These are phyloP conservation scores for Trapa bicornis DNA, from an alignment of 345 rosid species.

Conservation along the genomic window DNA sequence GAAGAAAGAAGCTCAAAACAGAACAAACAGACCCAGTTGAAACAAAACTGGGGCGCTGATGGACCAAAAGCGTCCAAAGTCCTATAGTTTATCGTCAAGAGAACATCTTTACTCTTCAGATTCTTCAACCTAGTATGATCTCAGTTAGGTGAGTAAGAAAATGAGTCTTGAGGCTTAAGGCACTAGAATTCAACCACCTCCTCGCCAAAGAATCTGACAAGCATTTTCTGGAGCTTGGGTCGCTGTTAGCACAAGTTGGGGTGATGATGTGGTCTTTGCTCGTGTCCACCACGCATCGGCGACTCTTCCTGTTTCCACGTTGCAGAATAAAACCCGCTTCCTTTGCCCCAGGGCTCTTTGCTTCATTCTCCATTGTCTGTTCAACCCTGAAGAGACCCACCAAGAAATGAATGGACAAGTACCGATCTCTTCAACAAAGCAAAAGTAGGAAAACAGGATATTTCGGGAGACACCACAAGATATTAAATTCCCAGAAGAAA, in stretches of 20 bases:
- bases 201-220: slow-evolving; percentile 32
- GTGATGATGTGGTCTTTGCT: slow-evolving; percentile 26
- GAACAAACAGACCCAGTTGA: neutral
- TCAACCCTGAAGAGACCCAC: too few relatives aligned
- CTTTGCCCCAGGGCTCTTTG: slow-evolving; percentile 38
- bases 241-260: slow-evolving; percentile 11
- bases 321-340: slow-evolving; percentile 74
- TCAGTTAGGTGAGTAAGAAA: slow-evolving; percentile 32
- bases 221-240: slow-evolving; percentile 19
- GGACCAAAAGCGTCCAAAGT: neutral
- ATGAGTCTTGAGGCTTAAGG: slow-evolving; percentile 32
- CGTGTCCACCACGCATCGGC: slow-evolving; percentile 66
- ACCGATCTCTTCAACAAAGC: neutral
- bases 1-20: too few relatives aligned
- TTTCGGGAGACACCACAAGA: slow-evolving; percentile 7
- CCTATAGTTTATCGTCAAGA: neutral
- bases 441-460: neutral
- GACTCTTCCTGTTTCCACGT: slow-evolving; percentile 86
- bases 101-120: neutral
- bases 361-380: slow-evolving; percentile 47
- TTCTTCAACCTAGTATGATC: slow-evolving; percentile 37
- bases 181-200: slow-evolving; percentile 41
- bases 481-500: neutral
- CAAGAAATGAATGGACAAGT: too few relatives aligned
- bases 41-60: neutral